Evolutionary conservation across 176 grass and related monocot species (phyloP).

Genomic region (Triticum urartu): DNA sequence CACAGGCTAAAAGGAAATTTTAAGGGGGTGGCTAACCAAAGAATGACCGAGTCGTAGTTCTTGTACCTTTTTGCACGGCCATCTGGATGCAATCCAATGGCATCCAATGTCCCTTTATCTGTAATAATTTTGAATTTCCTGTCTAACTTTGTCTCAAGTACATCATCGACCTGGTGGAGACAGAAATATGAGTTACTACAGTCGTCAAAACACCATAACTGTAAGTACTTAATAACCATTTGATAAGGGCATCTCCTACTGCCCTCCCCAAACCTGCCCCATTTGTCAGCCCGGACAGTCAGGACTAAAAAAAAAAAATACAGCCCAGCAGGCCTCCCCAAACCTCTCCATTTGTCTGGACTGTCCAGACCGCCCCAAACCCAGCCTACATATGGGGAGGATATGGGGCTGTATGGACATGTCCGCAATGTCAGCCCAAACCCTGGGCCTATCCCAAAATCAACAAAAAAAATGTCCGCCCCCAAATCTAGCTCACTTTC

Average conservation of each 20-base stretch:
- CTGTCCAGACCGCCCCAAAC: too few species aligned
- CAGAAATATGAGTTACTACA: slow-evolving; percentile 16
- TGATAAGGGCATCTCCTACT: not conserved
- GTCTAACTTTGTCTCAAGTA: slow-evolving; percentile 91
- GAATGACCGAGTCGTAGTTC: not conserved
- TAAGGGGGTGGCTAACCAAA: not conserved
- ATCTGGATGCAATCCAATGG: slow-evolving; percentile 92
- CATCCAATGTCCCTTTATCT: slow-evolving; percentile 96
- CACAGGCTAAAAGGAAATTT: not conserved
- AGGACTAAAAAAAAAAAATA: too few species aligned
- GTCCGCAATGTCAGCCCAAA: too few species aligned
- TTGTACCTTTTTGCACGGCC: slow-evolving; percentile 73
- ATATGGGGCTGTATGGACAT: too few species aligned
- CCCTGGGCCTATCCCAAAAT: too few species aligned
- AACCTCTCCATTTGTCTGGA: too few species aligned
- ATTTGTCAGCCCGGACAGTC: too few species aligned
- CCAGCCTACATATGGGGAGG: too few species aligned
- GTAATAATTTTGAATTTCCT: slow-evolving; percentile 77
- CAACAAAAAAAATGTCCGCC: too few species aligned
- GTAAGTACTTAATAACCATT: slow-evolving; percentile 9
- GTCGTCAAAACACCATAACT: slow-evolving; percentile 5
- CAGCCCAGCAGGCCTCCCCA: too few species aligned
- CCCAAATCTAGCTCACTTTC: too few species aligned
- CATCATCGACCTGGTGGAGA: slow-evolving; percentile 74
- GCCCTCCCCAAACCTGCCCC: too few species aligned